Conservation (phyloP, 176 grass and related monocot genomes). For the Tillandsia fasciculata region DNA sequence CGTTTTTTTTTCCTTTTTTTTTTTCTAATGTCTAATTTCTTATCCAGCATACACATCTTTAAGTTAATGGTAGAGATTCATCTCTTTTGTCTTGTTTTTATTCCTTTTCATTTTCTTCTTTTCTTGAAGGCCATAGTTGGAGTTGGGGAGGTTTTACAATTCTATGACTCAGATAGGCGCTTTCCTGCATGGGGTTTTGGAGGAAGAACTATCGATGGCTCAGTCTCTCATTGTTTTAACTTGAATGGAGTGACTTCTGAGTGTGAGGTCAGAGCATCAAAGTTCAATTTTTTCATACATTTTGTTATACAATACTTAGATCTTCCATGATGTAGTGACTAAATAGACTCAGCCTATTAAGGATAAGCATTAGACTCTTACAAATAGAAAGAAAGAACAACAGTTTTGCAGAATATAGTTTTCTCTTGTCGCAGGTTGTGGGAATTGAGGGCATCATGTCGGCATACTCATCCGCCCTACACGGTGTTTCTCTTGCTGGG, state of each 20-base stretch:
- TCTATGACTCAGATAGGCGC: conserved; percentile 75
- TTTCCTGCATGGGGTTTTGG: conserved; percentile 98
- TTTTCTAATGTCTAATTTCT: background rate
- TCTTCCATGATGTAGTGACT: background rate
- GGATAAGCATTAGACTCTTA: too few species aligned
- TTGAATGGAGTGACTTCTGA: conserved; percentile 46
- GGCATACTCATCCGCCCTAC: conserved; percentile 56
- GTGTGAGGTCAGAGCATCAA: conserved; percentile 36
- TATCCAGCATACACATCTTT: background rate
- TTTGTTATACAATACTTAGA: background rate
- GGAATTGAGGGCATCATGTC: conserved; percentile 92
- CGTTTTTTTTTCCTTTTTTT: too few species aligned
- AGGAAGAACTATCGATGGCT: conserved; percentile 38
- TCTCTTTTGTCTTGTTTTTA: background rate
- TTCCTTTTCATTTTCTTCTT: background rate
- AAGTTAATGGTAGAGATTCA: background rate
- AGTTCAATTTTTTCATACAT: conserved; percentile 10
- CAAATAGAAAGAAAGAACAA: too few species aligned
- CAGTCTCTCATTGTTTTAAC: conserved; percentile 85
- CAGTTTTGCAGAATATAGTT: background rate
- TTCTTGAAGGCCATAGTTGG: conserved; percentile 62
- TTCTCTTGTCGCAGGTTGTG: conserved; percentile 47
- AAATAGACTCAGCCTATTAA: background rate
- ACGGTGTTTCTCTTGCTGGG: conserved; percentile 66
- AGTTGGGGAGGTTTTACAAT: conserved; percentile 80